These are phyloP conservation scores for Elsinoe fawcettii DNA, from an alignment of 2,329 filamentous ascomycete genomes.

Conservation along the genomic window DNA sequence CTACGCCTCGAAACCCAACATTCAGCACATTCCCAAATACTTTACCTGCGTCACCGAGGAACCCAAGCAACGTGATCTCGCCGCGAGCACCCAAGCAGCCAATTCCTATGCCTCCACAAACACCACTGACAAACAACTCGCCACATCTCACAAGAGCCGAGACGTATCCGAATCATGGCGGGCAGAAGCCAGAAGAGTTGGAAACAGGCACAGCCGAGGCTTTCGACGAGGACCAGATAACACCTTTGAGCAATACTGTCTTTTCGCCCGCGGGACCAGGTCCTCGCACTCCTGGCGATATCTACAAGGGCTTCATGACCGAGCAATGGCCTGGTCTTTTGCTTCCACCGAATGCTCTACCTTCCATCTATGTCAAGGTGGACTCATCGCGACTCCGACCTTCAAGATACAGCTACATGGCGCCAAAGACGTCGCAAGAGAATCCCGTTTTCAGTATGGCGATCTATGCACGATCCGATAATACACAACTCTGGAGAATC, in stretches of 20 bases:
- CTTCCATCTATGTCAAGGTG: slow-evolving; percentile 76
- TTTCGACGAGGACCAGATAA: slow-evolving; percentile 6
- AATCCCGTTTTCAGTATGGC: slow-evolving; percentile 91
- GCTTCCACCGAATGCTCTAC: slow-evolving; percentile 78
- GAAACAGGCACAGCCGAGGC: slow-evolving; percentile 17
- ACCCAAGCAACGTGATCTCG: slow-evolving; percentile 53
- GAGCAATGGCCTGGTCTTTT: slow-evolving; percentile 83
- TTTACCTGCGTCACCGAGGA: slow-evolving; percentile 55
- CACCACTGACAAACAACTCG: slow-evolving; percentile 56
- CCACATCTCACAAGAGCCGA: slow-evolving; percentile 37
- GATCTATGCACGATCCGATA: slow-evolving; percentile 67
- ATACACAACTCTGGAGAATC: slow-evolving; percentile 79
- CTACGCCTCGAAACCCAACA: slow-evolving; percentile 50
- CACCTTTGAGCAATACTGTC: not conserved
- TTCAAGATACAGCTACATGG: slow-evolving; percentile 76
- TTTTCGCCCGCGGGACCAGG: not conserved
- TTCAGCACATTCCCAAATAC: slow-evolving; percentile 51
- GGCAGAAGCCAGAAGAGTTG: slow-evolving; percentile 20
- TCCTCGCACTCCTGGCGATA: slow-evolving; percentile 33
- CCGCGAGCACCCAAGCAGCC: slow-evolving; percentile 67
- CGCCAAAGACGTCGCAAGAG: slow-evolving; percentile 72
- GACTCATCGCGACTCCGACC: slow-evolving; percentile 93
- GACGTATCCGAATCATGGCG: slow-evolving; percentile 26
- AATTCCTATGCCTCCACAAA: slow-evolving; percentile 63
- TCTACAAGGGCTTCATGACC: slow-evolving; percentile 71